These are phyloP conservation scores for Helianthus tuberosus DNA, from an alignment of 129 eudicot genomes.

Conservation along the genomic window DNA sequence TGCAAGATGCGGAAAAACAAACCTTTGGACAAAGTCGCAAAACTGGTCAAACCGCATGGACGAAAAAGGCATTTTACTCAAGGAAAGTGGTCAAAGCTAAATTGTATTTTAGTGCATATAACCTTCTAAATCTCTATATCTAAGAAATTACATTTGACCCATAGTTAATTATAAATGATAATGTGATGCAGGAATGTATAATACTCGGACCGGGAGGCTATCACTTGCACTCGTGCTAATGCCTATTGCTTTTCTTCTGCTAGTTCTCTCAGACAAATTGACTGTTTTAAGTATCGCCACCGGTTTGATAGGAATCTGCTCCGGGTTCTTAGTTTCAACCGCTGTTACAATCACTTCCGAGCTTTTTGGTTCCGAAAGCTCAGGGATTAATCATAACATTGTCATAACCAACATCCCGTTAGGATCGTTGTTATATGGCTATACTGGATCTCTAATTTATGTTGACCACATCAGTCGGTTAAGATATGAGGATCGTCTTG, in stretches of 20 bases:
- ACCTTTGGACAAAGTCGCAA: too few species aligned
- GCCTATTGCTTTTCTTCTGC: constrained; percentile 55
- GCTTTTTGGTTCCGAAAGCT: constrained; percentile 68
- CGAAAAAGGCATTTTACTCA: too few species aligned
- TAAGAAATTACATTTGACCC: neutral
- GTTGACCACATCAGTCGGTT: constrained; percentile 41
- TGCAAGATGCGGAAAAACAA: too few species aligned
- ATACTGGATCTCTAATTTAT: constrained; percentile 58
- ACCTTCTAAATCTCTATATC: neutral
- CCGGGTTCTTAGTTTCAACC: constrained; percentile 70
- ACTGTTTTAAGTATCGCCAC: constrained; percentile 44
- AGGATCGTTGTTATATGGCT: constrained; percentile 67
- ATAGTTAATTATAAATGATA: neutral
- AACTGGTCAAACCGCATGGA: too few species aligned
- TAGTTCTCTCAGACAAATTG: constrained; percentile 41
- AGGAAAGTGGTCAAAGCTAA: neutral
- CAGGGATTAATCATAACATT: constrained; percentile 73
- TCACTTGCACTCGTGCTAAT: constrained; percentile 53
- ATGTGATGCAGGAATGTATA: constrained; percentile 44
- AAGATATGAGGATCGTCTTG: constrained; percentile 21
- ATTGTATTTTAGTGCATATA: neutral
- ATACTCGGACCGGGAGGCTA: constrained; percentile 67
- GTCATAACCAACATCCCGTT: constrained; percentile 76
- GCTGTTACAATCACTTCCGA: constrained; percentile 77
- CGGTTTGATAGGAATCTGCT: constrained; percentile 60